Conservation (phyloP, 2,329 filamentous ascomycete genomes). For the Parafenestella ontariensis region DNA sequence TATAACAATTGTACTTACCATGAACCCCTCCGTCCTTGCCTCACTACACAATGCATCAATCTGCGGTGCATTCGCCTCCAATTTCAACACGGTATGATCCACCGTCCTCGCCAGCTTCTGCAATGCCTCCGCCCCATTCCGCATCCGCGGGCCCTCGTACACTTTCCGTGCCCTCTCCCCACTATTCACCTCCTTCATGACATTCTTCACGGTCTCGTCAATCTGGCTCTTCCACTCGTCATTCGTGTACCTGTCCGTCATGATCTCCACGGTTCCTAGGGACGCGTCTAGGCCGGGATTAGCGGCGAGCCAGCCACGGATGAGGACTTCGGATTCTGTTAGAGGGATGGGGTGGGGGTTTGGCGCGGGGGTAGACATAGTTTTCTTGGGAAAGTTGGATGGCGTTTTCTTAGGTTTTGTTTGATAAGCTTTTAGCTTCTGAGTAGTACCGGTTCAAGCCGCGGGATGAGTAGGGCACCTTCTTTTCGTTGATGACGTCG, state of each 20-base stretch:
- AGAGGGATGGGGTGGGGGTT: slow-evolving; percentile 31
- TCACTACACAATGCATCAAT: slow-evolving; percentile 64
- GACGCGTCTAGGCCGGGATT: slow-evolving; percentile 39
- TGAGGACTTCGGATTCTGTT: slow-evolving; percentile 44
- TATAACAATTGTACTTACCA: too few species aligned
- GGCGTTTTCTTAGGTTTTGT: not conserved
- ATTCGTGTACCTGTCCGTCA: slow-evolving; percentile 55
- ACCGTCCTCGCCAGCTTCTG: slow-evolving; percentile 48
- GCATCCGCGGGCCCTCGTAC: slow-evolving; percentile 36
- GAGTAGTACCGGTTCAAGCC: not conserved
- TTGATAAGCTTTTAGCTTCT: not conserved
- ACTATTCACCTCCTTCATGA: slow-evolving; percentile 35
- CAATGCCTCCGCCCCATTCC: slow-evolving; percentile 34
- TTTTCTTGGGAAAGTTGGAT: slow-evolving; percentile 1
- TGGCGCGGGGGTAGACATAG: slow-evolving; percentile 16
- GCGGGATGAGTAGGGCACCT: not conserved
- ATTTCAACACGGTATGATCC: slow-evolving; percentile 60
- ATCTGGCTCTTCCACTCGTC: slow-evolving; percentile 54
- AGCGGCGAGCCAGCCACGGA: slow-evolving; percentile 43
- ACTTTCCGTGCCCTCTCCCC: slow-evolving; percentile 36
- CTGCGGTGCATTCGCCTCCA: slow-evolving; percentile 56
- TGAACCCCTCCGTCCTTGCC: slow-evolving; percentile 57
- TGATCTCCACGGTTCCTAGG: slow-evolving; percentile 37
- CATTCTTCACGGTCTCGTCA: slow-evolving; percentile 41
- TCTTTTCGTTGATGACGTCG: not conserved